These are phyloP conservation scores for Globisporangium middletonii DNA, from an alignment of 352 stramenopile species.

Conservation along the genomic window DNA sequence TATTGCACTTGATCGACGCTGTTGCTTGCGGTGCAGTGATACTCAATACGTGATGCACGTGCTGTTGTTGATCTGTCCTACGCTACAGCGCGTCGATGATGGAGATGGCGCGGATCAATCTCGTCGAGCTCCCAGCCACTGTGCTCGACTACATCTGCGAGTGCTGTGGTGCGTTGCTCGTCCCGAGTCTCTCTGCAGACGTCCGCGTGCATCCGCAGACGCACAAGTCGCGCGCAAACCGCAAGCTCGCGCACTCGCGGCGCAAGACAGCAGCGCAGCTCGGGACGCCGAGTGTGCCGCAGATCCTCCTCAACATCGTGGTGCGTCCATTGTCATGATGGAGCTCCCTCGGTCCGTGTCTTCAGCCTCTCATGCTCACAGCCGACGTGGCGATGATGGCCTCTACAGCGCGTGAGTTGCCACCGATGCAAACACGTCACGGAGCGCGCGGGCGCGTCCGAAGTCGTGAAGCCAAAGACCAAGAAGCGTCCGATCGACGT, in stretches of 20 bases:
- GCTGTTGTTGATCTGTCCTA: not conserved
- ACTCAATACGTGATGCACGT: too few relatives aligned
- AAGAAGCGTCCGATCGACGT: constrained; percentile 29
- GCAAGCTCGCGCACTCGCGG: constrained; percentile 35
- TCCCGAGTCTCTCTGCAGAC: constrained; percentile 51
- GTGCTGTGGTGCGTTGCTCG: constrained; percentile 44
- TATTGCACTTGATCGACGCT: not conserved
- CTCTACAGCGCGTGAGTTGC: constrained; percentile 39
- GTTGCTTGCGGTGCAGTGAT: not conserved
- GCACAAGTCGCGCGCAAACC: constrained; percentile 34
- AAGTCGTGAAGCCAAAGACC: constrained; percentile 39
- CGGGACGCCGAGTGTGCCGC: constrained; percentile 10
- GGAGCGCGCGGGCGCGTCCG: constrained; percentile 33
- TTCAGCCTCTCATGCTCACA: not conserved
- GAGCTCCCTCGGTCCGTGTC: not conserved
- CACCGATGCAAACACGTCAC: constrained; percentile 48
- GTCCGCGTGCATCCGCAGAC: constrained; percentile 44
- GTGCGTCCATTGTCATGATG: constrained; percentile 10
- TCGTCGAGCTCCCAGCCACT: constrained; percentile 26
- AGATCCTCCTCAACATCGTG: constrained; percentile 31
- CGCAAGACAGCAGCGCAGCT: constrained; percentile 9
- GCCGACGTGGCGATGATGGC: not conserved
- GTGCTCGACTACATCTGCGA: constrained; percentile 71
- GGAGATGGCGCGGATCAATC: constrained; percentile 31
- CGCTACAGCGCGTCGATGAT: constrained; percentile 40